A percentile compares a stretch with the other conserved stretches of the same genome.
These are phyloP conservation scores for Crithidia brevicula DNA, from an alignment of 208 protist genomes.

Conservation along the genomic window DNA sequence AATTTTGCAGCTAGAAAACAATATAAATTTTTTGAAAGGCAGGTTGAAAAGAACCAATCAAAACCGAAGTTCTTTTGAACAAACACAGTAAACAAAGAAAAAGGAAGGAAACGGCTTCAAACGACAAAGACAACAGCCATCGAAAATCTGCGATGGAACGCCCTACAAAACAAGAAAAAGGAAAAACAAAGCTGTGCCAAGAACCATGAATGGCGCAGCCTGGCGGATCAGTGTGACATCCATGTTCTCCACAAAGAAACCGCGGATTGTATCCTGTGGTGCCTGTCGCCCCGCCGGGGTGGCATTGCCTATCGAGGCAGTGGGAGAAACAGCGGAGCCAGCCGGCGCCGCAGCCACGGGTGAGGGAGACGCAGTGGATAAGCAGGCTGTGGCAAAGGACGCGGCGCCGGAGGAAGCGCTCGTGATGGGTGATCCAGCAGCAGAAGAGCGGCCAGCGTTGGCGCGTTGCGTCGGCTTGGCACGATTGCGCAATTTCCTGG, in stretches of 20 bases:
- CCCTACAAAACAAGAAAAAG: constrained; percentile 28
- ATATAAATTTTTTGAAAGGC: no score
- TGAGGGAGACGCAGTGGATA: not conserved
- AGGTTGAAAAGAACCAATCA: no score
- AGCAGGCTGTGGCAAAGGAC: not conserved
- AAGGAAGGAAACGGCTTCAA: not conserved
- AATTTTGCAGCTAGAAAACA: no score
- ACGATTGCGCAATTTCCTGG: constrained; percentile 8
- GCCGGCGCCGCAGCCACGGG: not conserved
- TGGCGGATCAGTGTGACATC: constrained; percentile 22
- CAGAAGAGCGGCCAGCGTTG: not conserved
- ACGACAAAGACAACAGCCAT: no score
- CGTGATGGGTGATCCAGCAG: not conserved
- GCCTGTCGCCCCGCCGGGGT: constrained; percentile 1
- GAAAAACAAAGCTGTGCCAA: constrained; percentile 20
- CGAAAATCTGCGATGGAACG: no score
- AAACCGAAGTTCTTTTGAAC: no score
- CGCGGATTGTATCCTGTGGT: not conserved
- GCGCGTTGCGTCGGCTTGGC: not conserved
- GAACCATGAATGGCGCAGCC: constrained; percentile 24
- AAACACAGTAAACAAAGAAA: not conserved
- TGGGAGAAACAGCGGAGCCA: not conserved
- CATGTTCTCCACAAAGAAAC: not conserved
- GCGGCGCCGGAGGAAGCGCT: not conserved
- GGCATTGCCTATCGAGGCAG: not conserved